A percentile compares a stretch with the other conserved stretches of the same genome.
phyloP scores from a whole-genome alignment of 495 filamentous ascomycete species.

The Lophiotrema nucula region DNA sequence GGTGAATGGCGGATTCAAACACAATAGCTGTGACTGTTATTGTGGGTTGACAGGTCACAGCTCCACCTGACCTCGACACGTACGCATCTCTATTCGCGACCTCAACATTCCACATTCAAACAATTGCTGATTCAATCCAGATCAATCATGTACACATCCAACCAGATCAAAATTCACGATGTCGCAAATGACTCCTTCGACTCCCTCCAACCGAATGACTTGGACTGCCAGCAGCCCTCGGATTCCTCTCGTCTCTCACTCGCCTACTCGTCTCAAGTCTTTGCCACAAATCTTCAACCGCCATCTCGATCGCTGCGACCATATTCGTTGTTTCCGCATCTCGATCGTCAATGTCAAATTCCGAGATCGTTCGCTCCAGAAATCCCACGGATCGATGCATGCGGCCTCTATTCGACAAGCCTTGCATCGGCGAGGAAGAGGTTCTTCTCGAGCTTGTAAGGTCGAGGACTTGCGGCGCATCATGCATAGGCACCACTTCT shows the following conservation, averaged over 20 bases:
- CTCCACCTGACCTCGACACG: too few relatives aligned
- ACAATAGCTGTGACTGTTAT: too few relatives aligned
- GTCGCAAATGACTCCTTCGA: too few relatives aligned
- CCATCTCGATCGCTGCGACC: not conserved
- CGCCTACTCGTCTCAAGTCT: not conserved
- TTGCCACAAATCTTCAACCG: not conserved
- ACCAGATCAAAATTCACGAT: not conserved
- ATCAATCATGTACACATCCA: not conserved
- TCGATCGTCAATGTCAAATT: conserved; percentile 3
- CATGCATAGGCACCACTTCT: not conserved
- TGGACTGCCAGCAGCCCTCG: not conserved
- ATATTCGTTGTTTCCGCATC: not conserved
- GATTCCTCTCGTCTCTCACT: not conserved
- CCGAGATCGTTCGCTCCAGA: not conserved
- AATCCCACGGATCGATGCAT: not conserved
- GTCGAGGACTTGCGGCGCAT: not conserved
- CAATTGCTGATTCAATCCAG: not conserved
- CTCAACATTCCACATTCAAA: not conserved
- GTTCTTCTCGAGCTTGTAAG: not conserved
- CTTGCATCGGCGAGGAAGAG: not conserved
- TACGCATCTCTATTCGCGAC: not conserved
- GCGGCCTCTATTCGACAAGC: not conserved
- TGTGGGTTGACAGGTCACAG: too few relatives aligned
- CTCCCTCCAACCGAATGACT: too few relatives aligned
- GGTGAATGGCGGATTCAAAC: too few relatives aligned